A percentile compares a stretch with the other conserved stretches of the same genome.
phyloP scores from a whole-genome alignment of 2,329 filamentous ascomycete species.

The Verticillium alfalfae region DNA sequence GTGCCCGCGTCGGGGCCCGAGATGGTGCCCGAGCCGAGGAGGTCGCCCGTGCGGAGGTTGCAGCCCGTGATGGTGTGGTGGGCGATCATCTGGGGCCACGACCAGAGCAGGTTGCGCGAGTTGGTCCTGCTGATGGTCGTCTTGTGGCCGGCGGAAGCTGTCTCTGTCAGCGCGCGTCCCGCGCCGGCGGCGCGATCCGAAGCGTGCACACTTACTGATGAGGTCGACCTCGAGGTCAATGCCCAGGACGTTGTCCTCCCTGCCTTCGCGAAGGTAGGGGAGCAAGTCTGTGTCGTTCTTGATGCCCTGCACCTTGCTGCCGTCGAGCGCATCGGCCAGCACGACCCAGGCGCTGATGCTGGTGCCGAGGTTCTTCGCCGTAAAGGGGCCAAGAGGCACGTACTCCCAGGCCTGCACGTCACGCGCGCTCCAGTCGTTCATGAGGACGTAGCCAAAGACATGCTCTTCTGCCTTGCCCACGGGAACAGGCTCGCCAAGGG shows the following conservation, averaged over 20 bases:
- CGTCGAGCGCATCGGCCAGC: slow-evolving; percentile 49
- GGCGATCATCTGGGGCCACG: slow-evolving; percentile 77
- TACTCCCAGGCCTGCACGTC: slow-evolving; percentile 61
- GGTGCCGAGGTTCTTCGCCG: slow-evolving; percentile 56
- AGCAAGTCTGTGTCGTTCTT: slow-evolving; percentile 27
- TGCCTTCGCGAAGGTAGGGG: slow-evolving; percentile 38
- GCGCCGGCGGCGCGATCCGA: fast-evolving
- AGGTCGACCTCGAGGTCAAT: slow-evolving; percentile 32
- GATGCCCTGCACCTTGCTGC: slow-evolving; percentile 13
- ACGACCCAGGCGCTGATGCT: slow-evolving; percentile 59
- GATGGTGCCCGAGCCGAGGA: slow-evolving; percentile 76
- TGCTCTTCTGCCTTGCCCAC: slow-evolving; percentile 64
- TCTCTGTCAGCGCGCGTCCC: slow-evolving; percentile 4
- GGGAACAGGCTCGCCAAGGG: slow-evolving; percentile 60
- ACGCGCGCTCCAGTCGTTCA: slow-evolving; percentile 61
- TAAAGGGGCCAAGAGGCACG: slow-evolving; percentile 56
- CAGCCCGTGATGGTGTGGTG: slow-evolving; percentile 78
- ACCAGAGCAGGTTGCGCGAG: slow-evolving; percentile 58
- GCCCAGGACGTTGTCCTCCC: slow-evolving; percentile 25
- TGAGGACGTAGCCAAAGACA: slow-evolving; percentile 64
- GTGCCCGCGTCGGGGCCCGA: slow-evolving; percentile 57
- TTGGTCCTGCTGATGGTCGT: slow-evolving; percentile 18
- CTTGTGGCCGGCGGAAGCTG: slow-evolving; percentile 24
- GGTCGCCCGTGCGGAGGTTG: slow-evolving; percentile 66
- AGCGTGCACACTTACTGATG: slow-evolving; percentile 25